Evolutionary conservation across 2,329 filamentous ascomycete genomes (phyloP), one percentile per base, ranked within the genome.

Genomic region (Didymella keratinophila): DNA sequence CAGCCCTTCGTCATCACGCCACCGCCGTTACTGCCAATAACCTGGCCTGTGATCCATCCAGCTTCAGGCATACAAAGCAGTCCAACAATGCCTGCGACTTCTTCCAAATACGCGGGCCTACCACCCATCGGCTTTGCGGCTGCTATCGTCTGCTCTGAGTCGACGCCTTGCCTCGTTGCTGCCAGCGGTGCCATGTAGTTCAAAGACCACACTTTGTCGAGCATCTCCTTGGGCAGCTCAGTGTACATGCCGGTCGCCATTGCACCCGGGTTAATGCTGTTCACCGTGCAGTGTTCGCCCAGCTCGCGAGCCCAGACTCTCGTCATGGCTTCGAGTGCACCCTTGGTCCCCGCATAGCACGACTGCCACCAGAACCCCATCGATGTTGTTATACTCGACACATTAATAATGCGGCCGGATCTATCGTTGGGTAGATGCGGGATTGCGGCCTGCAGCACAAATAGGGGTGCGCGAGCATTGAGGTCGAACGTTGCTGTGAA

Each of bases 21-120:
- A 2, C 90, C 90, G 0, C 90, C 90, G 71, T 93, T 93, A 5
- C 89, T 88, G 77, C 87, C 89, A 4, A 93, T 84, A 23, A 92
- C 87, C 73, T 88, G 88, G 1, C 90, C 90, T 0, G 90, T 93
- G 72, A 86, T 87, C 89, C 89, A 93, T 12, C 80, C 83, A 18
- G 84, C 83, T 71, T 93, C 90, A 10, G 81, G 79, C 4, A 84
- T 84, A 71, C 89, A 91, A 28, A 92, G 75, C 88, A 92, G 91
- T 1, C 84, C 88, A 16, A 92, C 87, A 14, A 91, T 84, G 0
- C 89, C 90, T 0, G 89, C 89, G 71, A 92, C 82, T 78, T 92
- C 90, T 30, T 80, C 77, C 20, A 86, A 82, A 71, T 89, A 90
- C 2, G 82, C 89, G 3, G 80, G 61, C 12, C 66, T 83, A n/a